Base-by-base conservation (phyloP, 345 rosid genomes). In the Acer saccharum region DNA sequence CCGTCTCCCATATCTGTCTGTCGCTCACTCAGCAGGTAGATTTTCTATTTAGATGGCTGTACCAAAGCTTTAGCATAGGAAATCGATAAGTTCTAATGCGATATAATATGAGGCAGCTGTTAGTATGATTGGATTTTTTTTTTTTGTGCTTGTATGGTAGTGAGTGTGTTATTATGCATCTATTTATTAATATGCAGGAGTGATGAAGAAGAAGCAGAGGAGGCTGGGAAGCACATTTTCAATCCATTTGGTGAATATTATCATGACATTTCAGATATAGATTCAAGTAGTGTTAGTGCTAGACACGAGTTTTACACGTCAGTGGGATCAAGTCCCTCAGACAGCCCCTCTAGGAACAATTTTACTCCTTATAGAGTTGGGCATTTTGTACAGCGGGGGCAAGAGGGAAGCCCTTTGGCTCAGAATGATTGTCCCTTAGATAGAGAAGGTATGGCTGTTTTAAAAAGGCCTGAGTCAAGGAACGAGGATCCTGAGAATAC, bases 271-370 rank as follows among this genome's bases (percentile, higher is more conserved):
- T 90, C 90, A 50, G 97, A 94, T 85, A 78, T 89, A 89, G 97
- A 93, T 85, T 84, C 90, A 76, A 82, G 81, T 92, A 91, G 96
- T 86, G 78, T 93, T 93, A 90, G 96, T 80, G 87, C 87, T 90
- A 90, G 96, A 74, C 82, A 85, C 78, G 97, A 94, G 83, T 88
- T 87, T 81, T 84, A 84, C 82, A 83, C 86, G 81, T 89, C 97
- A 60, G 87, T 85, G 77, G 93, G 91, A 69, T 89, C 95, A 77
- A 94, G 94, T 86, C 98, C 95, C 76, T 90, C 88, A 32, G 92
- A 84, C 80, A 94, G 99, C 87, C 97, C 98, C 84, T 88, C 89
- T 83, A 87, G 98, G 94, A 87, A 83, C 85, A 84, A 82, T 94
- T 90, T 91, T 89, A 85, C 89, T 88, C 91, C 91, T 78, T 69